Conservation (phyloP, 805 yeast genomes). For the Lipomyces starkeyi region DNA sequence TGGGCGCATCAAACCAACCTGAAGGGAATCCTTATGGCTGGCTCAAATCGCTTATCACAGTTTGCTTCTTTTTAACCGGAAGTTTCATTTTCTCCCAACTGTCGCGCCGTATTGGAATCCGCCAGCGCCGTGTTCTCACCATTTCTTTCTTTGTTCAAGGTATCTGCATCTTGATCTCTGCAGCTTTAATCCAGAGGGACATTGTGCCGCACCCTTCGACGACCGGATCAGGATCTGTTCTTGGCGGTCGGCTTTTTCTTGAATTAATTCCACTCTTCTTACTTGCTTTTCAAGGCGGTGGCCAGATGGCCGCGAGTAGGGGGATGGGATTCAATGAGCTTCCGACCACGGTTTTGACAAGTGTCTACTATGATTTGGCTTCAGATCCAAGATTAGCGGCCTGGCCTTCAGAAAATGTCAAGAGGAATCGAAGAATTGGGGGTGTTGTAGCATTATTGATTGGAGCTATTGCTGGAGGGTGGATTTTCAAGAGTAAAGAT, state of each 20-base stretch:
- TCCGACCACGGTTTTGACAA: slow-evolving; percentile 1
- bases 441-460: not conserved
- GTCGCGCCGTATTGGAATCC: not conserved
- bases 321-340: slow-evolving; percentile 1
- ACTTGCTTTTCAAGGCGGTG: slow-evolving; percentile 1
- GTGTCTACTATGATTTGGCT: not conserved
- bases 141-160: not conserved
- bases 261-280: not conserved
- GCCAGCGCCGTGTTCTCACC: not conserved
- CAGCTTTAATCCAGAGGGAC: not conserved
- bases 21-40: not conserved
- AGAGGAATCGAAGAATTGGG: not conserved
- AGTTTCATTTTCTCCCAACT: not conserved
- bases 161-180: not conserved
- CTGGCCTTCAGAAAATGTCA: not conserved
- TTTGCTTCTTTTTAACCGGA: not conserved
- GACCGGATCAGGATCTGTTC: not conserved
- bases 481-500: not conserved
- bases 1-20: slow-evolving; percentile 1
- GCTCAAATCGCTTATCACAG: not conserved
- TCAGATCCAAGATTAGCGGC: not conserved
- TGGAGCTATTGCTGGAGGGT: not conserved
- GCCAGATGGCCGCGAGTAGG: slow-evolving; percentile 1
- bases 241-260: slow-evolving; percentile 1
- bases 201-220: slow-evolving; percentile 1